Base-by-base conservation (phyloP, 1,139 yeast genomes). In the Kodamaea ohmeri region DNA sequence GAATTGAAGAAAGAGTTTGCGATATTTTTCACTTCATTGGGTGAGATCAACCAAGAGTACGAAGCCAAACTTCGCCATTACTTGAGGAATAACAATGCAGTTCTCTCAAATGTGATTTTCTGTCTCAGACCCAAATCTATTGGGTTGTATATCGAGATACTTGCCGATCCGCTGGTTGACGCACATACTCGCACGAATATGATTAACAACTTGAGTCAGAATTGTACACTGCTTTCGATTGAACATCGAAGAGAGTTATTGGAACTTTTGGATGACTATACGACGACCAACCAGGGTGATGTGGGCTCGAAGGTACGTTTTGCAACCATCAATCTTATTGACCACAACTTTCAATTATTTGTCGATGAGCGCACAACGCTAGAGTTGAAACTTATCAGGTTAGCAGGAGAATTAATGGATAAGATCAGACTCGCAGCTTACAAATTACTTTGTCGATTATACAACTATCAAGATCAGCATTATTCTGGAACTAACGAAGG, bases 221-320 rank as follows among this genome's bases (percentile, higher is more conserved):
- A 43, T 30, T 40, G 38, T 7, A 8, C 6, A 9, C 19, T 7
- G 4, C 11, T 26, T 9, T 15, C 24, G 2, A n/a, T 19, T 3
- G 11, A 34, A 25, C 29, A 12, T 6, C 34, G 9, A 15, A 26
- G 4, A 25, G 26, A 13, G 14, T 17, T 38, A 6, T 9, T 17
- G 17, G 26, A 9, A 6, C 63, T 70, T 31, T 56, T 83, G 29
- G 78, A 80, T 46, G 90, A 83, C 48, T 82, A 83, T 50, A 78
- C 89, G 0, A 61, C 71, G 3, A 80, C 88, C 0, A 77, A 76
- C 36, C 84, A 79, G 54, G 92, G 92, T 13, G 92, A 83, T 57
- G 86, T 83, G 11, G 97, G 97, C 2, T 77, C 88, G 26, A 74
- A 80, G 54, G 74, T 88, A 1, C 67, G 97, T 36, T 50, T 56